Conservation (phyloP, 1,284 basidiomycete species). For the Ceratobasidium sp. region DNA sequence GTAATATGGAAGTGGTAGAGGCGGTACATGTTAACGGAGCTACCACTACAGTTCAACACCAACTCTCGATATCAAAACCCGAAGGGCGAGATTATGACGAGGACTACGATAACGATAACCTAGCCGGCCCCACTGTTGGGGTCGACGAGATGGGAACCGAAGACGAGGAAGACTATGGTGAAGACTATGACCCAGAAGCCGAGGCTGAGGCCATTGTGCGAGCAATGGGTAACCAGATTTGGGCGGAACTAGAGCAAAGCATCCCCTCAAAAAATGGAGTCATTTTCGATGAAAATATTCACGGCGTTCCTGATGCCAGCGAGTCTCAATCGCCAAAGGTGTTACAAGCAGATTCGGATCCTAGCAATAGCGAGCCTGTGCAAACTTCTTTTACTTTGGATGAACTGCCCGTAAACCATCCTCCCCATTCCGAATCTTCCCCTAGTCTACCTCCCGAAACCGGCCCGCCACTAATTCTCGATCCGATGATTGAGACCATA, state of each 20-base stretch:
- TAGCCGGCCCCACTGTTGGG: background rate
- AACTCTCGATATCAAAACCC: background rate
- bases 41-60: background rate
- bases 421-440: constrained; percentile 48
- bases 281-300: constrained; percentile 10
- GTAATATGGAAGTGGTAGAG: background rate
- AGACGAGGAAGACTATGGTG: constrained; percentile 56
- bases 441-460: background rate
- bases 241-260: constrained; percentile 72
- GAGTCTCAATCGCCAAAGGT: background rate
- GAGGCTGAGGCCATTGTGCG: constrained; percentile 74
- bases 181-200: constrained; percentile 69
- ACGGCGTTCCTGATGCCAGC: background rate
- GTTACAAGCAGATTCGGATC: background rate
- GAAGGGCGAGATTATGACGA: constrained; percentile 50
- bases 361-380: background rate
- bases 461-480: background rate
- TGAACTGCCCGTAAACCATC: constrained; percentile 64
- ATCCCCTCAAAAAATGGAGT: constrained; percentile 55
- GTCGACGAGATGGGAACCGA: constrained; percentile 52
- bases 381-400: constrained; percentile 66
- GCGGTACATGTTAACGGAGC: background rate
- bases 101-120: constrained; percentile 53
- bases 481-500: constrained; percentile 39
- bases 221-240: constrained; percentile 70